A percentile compares a stretch with the other conserved stretches of the same genome.
Conservation (phyloP, 345 rosid species). For the Melaleuca alternifolia region DNA sequence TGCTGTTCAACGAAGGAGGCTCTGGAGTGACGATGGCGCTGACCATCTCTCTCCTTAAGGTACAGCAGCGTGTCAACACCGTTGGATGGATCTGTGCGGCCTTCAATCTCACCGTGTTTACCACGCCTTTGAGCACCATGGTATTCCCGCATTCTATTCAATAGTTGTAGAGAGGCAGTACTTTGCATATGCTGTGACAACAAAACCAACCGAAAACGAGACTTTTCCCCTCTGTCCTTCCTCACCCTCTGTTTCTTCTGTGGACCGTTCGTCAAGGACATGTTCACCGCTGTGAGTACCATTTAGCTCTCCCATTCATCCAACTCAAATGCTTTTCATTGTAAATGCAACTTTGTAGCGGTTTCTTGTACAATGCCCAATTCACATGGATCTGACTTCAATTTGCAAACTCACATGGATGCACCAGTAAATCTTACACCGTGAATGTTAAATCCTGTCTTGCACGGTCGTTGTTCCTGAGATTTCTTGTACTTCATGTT, state of each 20-base stretch:
- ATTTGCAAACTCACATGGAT: neutral
- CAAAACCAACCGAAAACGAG: neutral
- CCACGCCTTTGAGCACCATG: constrained; percentile 75
- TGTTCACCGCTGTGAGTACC: constrained; percentile 58
- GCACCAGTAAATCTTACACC: neutral
- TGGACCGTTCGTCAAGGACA: constrained; percentile 58
- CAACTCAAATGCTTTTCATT: neutral
- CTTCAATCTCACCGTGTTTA: constrained; percentile 54
- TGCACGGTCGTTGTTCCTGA: neutral
- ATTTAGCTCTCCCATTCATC: neutral
- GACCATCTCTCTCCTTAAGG: constrained; percentile 25
- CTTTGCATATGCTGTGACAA: neutral
- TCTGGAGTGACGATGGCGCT: constrained; percentile 32
- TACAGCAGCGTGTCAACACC: constrained; percentile 22
- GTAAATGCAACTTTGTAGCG: neutral
- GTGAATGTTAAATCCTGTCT: neutral
- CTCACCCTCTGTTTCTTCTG: constrained; percentile 71
- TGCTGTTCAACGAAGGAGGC: constrained; percentile 45
- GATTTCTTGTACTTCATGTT: neutral
- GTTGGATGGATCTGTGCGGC: constrained; percentile 80
- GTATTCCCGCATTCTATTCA: constrained; percentile 6
- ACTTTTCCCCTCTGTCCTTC: constrained; percentile 28
- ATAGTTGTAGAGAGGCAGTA: neutral
- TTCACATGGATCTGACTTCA: neutral
- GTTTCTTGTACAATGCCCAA: neutral